Conservation (phyloP, 2,329 filamentous ascomycete species). For the Stemphylium beticola region DNA sequence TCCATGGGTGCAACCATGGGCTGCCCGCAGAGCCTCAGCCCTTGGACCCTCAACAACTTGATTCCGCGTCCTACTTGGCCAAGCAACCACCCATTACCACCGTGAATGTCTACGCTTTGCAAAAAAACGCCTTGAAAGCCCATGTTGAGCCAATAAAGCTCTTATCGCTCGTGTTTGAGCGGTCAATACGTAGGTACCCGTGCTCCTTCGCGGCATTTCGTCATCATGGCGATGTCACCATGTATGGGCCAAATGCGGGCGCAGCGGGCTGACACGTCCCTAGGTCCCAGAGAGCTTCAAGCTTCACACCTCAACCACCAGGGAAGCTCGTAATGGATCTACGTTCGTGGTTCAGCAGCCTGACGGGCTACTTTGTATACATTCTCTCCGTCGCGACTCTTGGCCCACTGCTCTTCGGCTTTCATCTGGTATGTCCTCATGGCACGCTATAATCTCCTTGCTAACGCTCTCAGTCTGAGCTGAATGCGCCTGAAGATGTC, state of each 20-base stretch:
- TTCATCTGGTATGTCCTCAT: slow-evolving; percentile 72
- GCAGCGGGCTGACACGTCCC: slow-evolving; percentile 10
- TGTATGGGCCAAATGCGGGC: slow-evolving; percentile 5
- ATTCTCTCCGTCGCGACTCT: slow-evolving; percentile 78
- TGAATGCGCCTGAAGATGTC: slow-evolving; percentile 93
- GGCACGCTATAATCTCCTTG: slow-evolving; percentile 1
- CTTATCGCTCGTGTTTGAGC: slow-evolving; percentile 2
- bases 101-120: too few species aligned
- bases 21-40: slow-evolving; percentile 14
- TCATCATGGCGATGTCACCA: slow-evolving; percentile 20
- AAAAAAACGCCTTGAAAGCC: not conserved
- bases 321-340: slow-evolving; percentile 42
- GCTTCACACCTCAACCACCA: slow-evolving; percentile 8
- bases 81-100: not conserved
- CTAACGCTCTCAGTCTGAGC: slow-evolving; percentile 71
- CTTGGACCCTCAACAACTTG: not conserved
- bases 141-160: not conserved
- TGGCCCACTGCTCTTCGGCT: slow-evolving; percentile 92
- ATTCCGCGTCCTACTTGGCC: too few species aligned
- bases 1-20: not conserved
- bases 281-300: not conserved
- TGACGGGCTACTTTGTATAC: slow-evolving; percentile 80
- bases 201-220: slow-evolving; percentile 1
- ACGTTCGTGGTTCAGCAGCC: slow-evolving; percentile 50
- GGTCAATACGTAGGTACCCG: slow-evolving; percentile 14